Evolutionary conservation across 345 rosid species (phyloP).

Genomic region (Salix suchowensis): DNA sequence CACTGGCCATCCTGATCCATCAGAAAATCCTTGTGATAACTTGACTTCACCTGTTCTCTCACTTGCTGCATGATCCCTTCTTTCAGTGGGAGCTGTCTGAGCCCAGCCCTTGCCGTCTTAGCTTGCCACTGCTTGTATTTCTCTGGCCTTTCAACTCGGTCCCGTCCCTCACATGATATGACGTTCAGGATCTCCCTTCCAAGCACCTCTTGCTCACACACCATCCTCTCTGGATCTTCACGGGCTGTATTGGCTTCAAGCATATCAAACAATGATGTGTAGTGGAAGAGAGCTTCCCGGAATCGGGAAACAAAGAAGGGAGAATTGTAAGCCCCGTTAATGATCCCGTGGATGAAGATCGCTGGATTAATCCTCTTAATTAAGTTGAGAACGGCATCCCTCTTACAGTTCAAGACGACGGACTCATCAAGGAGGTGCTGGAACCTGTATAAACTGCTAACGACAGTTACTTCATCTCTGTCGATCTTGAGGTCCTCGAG

Average conservation of each 20-base stretch:
- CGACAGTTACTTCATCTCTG: conserved; percentile 43
- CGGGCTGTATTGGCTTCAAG: conserved; percentile 43
- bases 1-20: conserved; percentile 43
- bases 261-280: conserved; percentile 44
- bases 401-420: conserved; percentile 36
- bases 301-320: conserved; percentile 54
- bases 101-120: conserved; percentile 40
- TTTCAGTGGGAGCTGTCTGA: conserved; percentile 38
- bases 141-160: conserved; percentile 40
- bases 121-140: conserved; percentile 42
- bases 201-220: conserved; percentile 43
- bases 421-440: conserved; percentile 55
- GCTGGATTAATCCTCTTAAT: conserved; percentile 42
- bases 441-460: conserved; percentile 36
- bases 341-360: conserved; percentile 38
- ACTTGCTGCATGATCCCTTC: conserved; percentile 33
- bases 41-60: conserved; percentile 23
- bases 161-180: conserved; percentile 51
- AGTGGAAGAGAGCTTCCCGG: conserved; percentile 54
- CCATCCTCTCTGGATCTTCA: conserved; percentile 43
- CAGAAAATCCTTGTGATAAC: conserved; percentile 47
- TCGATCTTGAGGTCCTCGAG: conserved; percentile 49
- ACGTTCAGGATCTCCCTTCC: conserved; percentile 49
- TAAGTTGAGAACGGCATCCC: conserved; percentile 42
- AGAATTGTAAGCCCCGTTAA: conserved; percentile 41